These are phyloP conservation scores for Colletotrichum sp. DNA, from an alignment of 2,329 filamentous ascomycete species.

Conservation along the genomic window DNA sequence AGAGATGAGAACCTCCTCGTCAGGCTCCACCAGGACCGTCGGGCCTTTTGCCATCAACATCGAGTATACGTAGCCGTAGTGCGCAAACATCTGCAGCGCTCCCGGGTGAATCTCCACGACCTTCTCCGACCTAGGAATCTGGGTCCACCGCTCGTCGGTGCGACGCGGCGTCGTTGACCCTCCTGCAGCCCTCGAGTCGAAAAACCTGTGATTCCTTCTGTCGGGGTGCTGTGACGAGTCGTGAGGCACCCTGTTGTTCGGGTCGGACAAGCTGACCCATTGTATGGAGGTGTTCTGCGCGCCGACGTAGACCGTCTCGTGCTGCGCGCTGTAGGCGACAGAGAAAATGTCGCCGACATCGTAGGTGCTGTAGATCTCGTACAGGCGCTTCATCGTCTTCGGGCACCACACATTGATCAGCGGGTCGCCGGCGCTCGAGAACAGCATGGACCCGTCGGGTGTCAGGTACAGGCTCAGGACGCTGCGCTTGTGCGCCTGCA, in stretches of 20 bases:
- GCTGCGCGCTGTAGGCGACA: slow-evolving; percentile 81
- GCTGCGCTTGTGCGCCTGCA: slow-evolving; percentile 91
- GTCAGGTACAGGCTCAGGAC: slow-evolving; percentile 87
- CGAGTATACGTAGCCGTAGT: slow-evolving; percentile 95
- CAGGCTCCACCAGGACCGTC: slow-evolving; percentile 69
- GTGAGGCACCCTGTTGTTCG: slow-evolving; percentile 61
- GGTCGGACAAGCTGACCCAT: slow-evolving; percentile 81
- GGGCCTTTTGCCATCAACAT: slow-evolving; percentile 84
- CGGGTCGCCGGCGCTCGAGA: slow-evolving; percentile 92
- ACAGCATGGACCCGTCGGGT: slow-evolving; percentile 75
- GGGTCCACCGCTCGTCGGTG: slow-evolving; percentile 60
- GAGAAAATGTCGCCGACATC: slow-evolving; percentile 97
- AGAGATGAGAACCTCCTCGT: slow-evolving; percentile 85
- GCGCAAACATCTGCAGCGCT: slow-evolving; percentile 86
- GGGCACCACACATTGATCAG: slow-evolving; percentile 95
- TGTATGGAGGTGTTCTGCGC: slow-evolving; percentile 95
- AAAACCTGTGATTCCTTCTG: slow-evolving; percentile 84
- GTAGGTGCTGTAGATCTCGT: slow-evolving; percentile 91
- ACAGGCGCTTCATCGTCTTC: slow-evolving; percentile 74
- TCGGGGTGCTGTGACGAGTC: slow-evolving; percentile 75
- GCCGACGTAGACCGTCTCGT: slow-evolving; percentile 87
- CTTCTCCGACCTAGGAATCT: slow-evolving; percentile 58
- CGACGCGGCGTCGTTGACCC: slow-evolving; percentile 80
- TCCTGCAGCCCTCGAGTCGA: slow-evolving; percentile 87
- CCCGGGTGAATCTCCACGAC: slow-evolving; percentile 82